Evolutionary conservation across 2,329 filamentous ascomycete genomes (phyloP), one percentile per base, ranked within the genome.

Genomic region (Periconia sp.): DNA sequence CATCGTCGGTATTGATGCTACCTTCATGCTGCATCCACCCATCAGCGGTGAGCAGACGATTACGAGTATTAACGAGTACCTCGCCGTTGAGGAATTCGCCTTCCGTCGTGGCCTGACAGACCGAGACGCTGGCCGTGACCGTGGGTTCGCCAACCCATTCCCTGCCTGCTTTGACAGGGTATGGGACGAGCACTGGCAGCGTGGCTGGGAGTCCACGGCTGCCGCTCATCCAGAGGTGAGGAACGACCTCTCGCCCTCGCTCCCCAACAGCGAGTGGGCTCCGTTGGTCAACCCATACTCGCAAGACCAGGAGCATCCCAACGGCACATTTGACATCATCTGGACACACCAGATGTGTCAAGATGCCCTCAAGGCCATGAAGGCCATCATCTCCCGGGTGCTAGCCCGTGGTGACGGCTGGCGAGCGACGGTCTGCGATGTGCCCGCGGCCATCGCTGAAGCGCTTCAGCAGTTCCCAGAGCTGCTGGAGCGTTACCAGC

Each of bases 231-330:
- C 39, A 10, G 22, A 32, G 15, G 42, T 48, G 2, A 28, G 35
- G 8, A 23, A 30, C 31, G 18, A 35, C 5, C 21, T 31, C 5
- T 40, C 48, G 10, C 42, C 40, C 3, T 46, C 48, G 1, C 34
- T 41, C 21, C 36, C 44, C 12, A 59, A 59, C 35, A 59, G 50
- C 36, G 31, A 44, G 4, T 63, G 60, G 60, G 32, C 58, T 4
- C 36, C 56, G 4, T 46, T 63, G 3, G 56, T 63, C 48, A 62
- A 63, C 39, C 50, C 56, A 1, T 54, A 56, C 43, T 61, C 60
- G 1, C 60, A 63, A 40, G 49, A 52, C 9, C 42, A 56, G 2
- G 50, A 55, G 44, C 50, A 54, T 17, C 59, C 57, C 5, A 52
- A 54, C 10, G 60, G 60, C 28, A 36, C 43, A n/a, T 16, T 55